Percentiles rank a stretch among this genome's conserved stretches.
phyloP scores from a whole-genome alignment of 179 eudicot species.

The Nepenthes alata region DNA sequence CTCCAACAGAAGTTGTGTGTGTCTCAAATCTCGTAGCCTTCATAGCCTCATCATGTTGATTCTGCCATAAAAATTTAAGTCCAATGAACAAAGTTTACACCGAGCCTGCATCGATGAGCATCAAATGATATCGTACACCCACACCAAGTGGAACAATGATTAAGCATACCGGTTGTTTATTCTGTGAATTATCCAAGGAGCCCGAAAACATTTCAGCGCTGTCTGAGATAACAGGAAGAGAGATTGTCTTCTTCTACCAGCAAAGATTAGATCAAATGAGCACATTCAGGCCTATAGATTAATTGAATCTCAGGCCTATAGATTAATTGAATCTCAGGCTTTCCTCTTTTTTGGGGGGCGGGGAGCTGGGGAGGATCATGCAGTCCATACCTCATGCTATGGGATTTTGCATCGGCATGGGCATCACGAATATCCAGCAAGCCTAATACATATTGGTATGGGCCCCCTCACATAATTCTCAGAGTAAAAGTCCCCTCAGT shows the following conservation, averaged over 20 bases:
- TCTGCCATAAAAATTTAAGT: constrained; percentile 63
- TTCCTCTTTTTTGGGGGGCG: not conserved
- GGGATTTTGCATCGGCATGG: constrained; percentile 32
- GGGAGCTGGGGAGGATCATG: not conserved
- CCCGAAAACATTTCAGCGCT: constrained; percentile 35
- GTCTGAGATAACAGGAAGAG: constrained; percentile 25
- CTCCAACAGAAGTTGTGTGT: not conserved
- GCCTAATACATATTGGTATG: too few species aligned
- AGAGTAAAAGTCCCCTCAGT: too few species aligned
- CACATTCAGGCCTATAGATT: constrained; percentile 1
- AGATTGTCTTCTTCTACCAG: constrained; percentile 37
- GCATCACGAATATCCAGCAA: constrained; percentile 37
- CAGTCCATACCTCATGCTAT: constrained; percentile 35
- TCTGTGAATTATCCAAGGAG: constrained; percentile 43
- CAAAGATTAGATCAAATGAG: constrained; percentile 5
- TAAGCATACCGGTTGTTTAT: constrained; percentile 49
- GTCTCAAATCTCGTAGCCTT: constrained; percentile 52
- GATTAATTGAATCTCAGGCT: not conserved
- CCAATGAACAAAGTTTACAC: too few species aligned
- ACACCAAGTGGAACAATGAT: not conserved
- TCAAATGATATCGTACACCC: too few species aligned
- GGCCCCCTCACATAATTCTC: too few species aligned
- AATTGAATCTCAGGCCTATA: not conserved
- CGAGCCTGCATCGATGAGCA: too few species aligned
- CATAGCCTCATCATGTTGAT: constrained; percentile 88